Base-by-base conservation (phyloP, 495 filamentous ascomycete genomes). In the Parmelia sp. region DNA sequence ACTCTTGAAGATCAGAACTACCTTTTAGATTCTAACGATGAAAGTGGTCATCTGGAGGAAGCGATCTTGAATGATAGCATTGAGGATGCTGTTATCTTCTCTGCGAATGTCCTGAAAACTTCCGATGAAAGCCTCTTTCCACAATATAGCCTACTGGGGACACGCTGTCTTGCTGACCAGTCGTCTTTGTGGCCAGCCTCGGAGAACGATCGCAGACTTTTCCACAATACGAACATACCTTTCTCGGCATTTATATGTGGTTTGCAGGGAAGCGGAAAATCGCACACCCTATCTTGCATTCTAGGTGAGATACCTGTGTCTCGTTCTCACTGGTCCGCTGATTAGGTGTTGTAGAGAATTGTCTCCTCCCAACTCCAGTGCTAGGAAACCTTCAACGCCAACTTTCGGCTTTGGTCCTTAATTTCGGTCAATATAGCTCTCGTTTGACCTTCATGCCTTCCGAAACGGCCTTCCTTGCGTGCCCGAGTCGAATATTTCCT, bases 161-260 rank as follows among this genome's bases (percentile, higher is more conserved):
- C 7, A 47, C 8, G 45, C 12, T 25, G n/a, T 19, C 45, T 47
- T 10, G 45, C n/a, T 10, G n/a, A 19, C 1, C 45, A 11, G 12
- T 47, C n/a, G 12, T 25, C 45, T 47, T 47, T 10, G 21, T 25
- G 45, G 45, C 45, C n/a, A 47, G 45, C n/a, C 45, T 47, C n/a
- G n/a, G 45, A 47, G 45, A 47, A 47, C 8, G n/a, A 47, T 47
- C 1, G 45, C 1, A 47, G 45, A 47, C 12, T 47, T 23, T 47
- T 47, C 73, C 70, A 56, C n/a, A 92, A 92, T 69, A 79, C 85
- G 3, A 78, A 86, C 6, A 75, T 81, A 0, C 87, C 89, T 2
- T 88, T 81, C 4, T 87, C 84, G 39, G 78, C 80, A 0, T 91
- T 91, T 70, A 88, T 92, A 59, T 92, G 88, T 66, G 88, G 88